These are phyloP conservation scores for Alternaria sp. DNA, from an alignment of 2,329 filamentous ascomycete genomes.

Conservation along the genomic window DNA sequence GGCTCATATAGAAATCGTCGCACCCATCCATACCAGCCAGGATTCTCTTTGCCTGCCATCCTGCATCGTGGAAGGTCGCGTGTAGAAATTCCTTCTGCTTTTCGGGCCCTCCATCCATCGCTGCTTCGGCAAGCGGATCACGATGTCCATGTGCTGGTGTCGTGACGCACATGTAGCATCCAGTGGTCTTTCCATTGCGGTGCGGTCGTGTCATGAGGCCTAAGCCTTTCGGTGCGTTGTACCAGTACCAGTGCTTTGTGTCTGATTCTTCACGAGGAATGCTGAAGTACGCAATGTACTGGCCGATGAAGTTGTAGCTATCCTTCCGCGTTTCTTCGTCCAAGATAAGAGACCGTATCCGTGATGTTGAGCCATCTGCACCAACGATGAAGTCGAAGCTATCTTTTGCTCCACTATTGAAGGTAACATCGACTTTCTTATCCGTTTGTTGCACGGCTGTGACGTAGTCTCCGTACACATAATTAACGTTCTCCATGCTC, in stretches of 20 bases:
- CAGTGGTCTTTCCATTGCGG: slow-evolving; percentile 33
- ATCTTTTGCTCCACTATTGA: slow-evolving; percentile 30
- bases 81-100: slow-evolving; percentile 54
- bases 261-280: slow-evolving; percentile 33
- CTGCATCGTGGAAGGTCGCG: slow-evolving; percentile 48
- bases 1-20: slow-evolving; percentile 59
- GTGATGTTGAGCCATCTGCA: slow-evolving; percentile 40
- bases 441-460: slow-evolving; percentile 26
- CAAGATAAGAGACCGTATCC: slow-evolving; percentile 36
- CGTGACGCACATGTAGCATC: slow-evolving; percentile 36
- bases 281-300: slow-evolving; percentile 45
- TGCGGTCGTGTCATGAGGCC: slow-evolving; percentile 39
- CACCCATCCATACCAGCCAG: slow-evolving; percentile 52
- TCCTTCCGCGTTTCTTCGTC: slow-evolving; percentile 28
- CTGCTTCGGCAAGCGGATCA: slow-evolving; percentile 25
- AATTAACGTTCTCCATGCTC: slow-evolving; percentile 8
- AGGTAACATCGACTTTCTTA: slow-evolving; percentile 32
- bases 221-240: slow-evolving; percentile 32
- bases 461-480: slow-evolving; percentile 24
- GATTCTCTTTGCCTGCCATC: slow-evolving; percentile 57
- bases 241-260: slow-evolving; percentile 35
- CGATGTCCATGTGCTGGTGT: slow-evolving; percentile 20
- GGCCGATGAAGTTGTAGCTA: slow-evolving; percentile 30
- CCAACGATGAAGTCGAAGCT: slow-evolving; percentile 41
- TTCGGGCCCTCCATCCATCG: slow-evolving; percentile 40